These are phyloP conservation scores for Russula olivacea DNA, from an alignment of 768 basidiomycete genomes.

Conservation along the genomic window DNA sequence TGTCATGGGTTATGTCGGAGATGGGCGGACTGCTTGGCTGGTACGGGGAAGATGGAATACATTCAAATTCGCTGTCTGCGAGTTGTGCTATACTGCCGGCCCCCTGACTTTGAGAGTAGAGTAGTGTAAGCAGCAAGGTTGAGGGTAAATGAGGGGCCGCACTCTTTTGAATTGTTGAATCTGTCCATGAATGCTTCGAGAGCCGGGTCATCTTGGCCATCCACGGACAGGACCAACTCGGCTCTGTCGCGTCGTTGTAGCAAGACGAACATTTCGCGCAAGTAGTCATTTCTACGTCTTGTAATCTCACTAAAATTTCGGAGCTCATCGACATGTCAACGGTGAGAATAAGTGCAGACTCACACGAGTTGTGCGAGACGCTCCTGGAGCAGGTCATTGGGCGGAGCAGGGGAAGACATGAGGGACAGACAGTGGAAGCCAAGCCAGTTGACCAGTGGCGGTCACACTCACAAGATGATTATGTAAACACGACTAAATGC, in stretches of 20 bases:
- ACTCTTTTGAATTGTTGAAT: constrained; percentile 52
- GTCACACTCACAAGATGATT: not conserved
- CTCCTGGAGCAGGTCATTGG: constrained; percentile 3
- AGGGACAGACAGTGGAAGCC: not conserved
- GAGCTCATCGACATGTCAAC: not conserved
- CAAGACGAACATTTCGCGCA: constrained; percentile 66
- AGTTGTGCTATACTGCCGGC: constrained; percentile 30
- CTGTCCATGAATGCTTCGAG: constrained; percentile 49
- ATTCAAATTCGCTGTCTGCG: constrained; percentile 26
- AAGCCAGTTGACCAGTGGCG: not conserved
- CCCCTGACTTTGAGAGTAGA: constrained; percentile 33
- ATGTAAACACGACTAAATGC: constrained; percentile 10
- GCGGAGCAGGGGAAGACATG: constrained; percentile 5
- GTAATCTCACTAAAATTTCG: constrained; percentile 47
- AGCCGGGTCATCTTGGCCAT: constrained; percentile 36
- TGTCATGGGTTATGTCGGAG: constrained; percentile 5
- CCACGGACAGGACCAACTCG: constrained; percentile 38
- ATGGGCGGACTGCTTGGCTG: constrained; percentile 13
- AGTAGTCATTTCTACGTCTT: constrained; percentile 59
- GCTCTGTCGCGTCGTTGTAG: constrained; percentile 48
- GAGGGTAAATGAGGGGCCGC: constrained; percentile 25
- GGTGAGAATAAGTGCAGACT: not conserved
- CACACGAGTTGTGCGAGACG: constrained; percentile 25
- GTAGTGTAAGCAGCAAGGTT: constrained; percentile 4
- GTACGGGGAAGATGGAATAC: constrained; percentile 14